phyloP scores from a whole-genome alignment of 2,329 filamentous ascomycete species.

The Neocatenulostroma microsporum region DNA sequence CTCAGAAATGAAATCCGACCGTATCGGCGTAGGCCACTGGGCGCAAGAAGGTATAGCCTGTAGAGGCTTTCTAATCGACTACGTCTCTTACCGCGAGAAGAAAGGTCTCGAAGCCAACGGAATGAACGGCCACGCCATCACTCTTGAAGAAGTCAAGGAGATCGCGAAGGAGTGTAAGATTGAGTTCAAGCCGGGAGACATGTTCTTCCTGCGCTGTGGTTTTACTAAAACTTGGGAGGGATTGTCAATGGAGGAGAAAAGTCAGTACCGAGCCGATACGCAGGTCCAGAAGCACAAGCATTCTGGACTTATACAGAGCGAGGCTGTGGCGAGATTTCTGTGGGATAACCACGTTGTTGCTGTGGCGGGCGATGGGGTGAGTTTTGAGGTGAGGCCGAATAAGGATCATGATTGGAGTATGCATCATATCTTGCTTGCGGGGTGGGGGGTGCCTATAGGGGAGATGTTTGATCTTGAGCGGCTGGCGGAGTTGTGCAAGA shows the following conservation, averaged over 20 bases:
- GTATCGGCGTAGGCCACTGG: no score
- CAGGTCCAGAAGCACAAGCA: no score
- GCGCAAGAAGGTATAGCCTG: no score
- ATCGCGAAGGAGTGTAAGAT: conserved; percentile 8
- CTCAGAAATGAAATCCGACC: no score
- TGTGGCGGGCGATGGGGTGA: conserved; percentile 28
- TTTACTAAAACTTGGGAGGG: no score
- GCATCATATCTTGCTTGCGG: no score
- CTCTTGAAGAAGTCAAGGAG: conserved; percentile 6
- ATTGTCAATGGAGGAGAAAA: no score
- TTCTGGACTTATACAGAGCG: no score
- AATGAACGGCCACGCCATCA: conserved; percentile 8
- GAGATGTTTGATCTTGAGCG: conserved; percentile 37
- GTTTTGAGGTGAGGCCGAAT: conserved; percentile 39
- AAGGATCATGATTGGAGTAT: no score
- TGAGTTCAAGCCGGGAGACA: conserved; percentile 12
- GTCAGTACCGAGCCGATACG: no score
- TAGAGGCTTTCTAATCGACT: conserved; percentile 10
- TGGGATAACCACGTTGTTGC: conserved; percentile 32
- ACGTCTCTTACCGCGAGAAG: conserved; percentile 7
- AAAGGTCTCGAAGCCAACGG: conserved; percentile 5
- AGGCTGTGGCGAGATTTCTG: no score
- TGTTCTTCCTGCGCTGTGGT: conserved; percentile 11
- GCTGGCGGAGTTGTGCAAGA: conserved; percentile 30
- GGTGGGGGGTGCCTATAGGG: conserved; percentile 36